Evolutionary conservation across 495 filamentous ascomycete genomes (phyloP).

Genomic region (Lophium mytilinum): DNA sequence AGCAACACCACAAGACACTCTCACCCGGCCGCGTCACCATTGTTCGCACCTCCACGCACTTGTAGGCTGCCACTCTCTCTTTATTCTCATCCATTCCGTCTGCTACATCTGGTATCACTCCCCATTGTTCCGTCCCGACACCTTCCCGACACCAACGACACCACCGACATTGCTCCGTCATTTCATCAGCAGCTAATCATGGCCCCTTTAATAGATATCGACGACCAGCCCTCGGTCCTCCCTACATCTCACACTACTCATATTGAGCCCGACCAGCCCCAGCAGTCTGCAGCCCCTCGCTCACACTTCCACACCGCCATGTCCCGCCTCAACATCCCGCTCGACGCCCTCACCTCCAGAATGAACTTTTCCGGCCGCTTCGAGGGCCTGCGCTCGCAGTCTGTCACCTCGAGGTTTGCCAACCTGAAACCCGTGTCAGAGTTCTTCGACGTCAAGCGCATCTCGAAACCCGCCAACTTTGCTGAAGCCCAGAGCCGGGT

Average conservation of each 20-base stretch:
- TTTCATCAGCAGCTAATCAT: neutral
- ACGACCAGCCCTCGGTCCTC: neutral
- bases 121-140: too few relatives aligned
- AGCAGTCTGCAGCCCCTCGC: neutral
- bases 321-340: slow-evolving; percentile 82
- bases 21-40: slow-evolving; percentile 15
- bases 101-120: neutral
- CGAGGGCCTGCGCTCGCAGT: slow-evolving; percentile 67
- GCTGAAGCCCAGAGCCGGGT: slow-evolving; percentile 84
- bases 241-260: neutral
- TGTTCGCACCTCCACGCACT: neutral
- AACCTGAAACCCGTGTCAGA: slow-evolving; percentile 88
- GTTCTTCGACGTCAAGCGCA: slow-evolving; percentile 89
- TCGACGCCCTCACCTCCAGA: slow-evolving; percentile 84
- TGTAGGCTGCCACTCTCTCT: slow-evolving; percentile 14
- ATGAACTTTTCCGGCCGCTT: slow-evolving; percentile 73
- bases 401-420: slow-evolving; percentile 72
- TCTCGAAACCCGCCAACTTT: slow-evolving; percentile 90
- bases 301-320: slow-evolving; percentile 39
- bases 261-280: neutral
- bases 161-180: neutral
- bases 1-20: neutral
- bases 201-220: neutral
- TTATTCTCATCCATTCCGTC: neutral
- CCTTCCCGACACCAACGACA: too few relatives aligned